Conservation (phyloP, 768 basidiomycete species). For the Pulveroboletus sp. region DNA sequence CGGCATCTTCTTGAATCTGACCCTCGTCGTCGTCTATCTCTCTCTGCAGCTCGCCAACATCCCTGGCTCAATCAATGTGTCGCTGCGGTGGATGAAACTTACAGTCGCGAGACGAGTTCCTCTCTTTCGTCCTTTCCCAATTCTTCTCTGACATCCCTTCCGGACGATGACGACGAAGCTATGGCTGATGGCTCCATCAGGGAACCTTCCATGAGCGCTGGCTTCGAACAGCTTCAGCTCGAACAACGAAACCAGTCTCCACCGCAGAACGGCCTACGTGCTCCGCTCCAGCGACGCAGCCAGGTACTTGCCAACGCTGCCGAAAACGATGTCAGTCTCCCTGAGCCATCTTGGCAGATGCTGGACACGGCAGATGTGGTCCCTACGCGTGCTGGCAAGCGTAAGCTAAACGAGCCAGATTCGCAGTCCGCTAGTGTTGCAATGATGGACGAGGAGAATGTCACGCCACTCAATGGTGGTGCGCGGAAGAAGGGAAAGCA, state of each 20-base stretch:
- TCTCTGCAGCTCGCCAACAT: constrained; percentile 63
- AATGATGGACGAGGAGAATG: constrained; percentile 17
- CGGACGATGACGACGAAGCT: constrained; percentile 18
- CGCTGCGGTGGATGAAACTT: background rate
- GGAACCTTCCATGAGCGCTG: constrained; percentile 29
- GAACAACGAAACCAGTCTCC: constrained; percentile 13
- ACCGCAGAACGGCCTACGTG: constrained; percentile 11
- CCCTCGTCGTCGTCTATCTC: constrained; percentile 64
- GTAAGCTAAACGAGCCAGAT: constrained; percentile 32
- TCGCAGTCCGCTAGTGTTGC: constrained; percentile 25
- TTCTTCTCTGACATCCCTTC: constrained; percentile 21
- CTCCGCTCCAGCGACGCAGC: constrained; percentile 43
- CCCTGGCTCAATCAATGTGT: constrained; percentile 56
- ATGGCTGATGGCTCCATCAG: constrained; percentile 11
- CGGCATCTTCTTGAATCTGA: constrained; percentile 56
- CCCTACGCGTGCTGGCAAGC: constrained; percentile 32
- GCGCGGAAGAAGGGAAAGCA: constrained; percentile 25
- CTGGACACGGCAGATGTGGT: constrained; percentile 29
- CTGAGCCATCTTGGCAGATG: constrained; percentile 58
- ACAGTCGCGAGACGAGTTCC: background rate
- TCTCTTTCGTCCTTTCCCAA: constrained; percentile 10
- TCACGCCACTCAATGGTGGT: constrained; percentile 3
- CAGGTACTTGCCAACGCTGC: constrained; percentile 44
- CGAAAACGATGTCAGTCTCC: constrained; percentile 36
- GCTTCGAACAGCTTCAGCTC: constrained; percentile 33